These are phyloP conservation scores for Lolium multiflorum DNA, from an alignment of 176 grass and related monocot species.

Conservation along the genomic window DNA sequence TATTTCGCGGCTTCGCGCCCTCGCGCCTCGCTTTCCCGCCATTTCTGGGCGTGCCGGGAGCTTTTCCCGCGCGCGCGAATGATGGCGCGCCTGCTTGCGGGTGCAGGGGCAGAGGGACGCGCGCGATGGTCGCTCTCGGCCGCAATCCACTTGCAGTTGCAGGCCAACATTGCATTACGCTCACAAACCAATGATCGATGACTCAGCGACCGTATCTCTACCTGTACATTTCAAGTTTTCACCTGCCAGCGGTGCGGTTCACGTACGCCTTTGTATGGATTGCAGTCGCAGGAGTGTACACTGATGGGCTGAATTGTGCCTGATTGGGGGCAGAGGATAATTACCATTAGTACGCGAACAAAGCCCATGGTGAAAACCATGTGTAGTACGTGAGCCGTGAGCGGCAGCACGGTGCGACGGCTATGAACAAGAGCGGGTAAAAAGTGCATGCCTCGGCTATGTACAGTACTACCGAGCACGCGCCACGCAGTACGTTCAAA, in stretches of 20 bases:
- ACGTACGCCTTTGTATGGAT: not conserved
- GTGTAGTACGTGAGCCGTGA: no score
- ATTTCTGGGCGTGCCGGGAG: slow-evolving; percentile 31
- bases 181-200: no score
- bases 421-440: not conserved
- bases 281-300: not conserved
- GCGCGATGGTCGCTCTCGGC: not conserved
- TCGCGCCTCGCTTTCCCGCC: slow-evolving; percentile 49
- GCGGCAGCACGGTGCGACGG: not conserved
- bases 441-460: not conserved
- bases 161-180: no score
- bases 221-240: no score
- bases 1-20: not conserved
- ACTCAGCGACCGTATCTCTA: no score
- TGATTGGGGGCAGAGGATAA: not conserved
- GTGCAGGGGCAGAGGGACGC: not conserved
- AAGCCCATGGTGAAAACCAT: not conserved
- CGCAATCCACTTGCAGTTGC: not conserved
- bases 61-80: slow-evolving; percentile 53
- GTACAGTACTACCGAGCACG: not conserved
- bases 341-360: not conserved
- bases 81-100: not conserved
- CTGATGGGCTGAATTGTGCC: not conserved
- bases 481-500: not conserved
- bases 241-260: no score